Base-by-base conservation (phyloP, 1,284 basidiomycete species). In the Boletus semigastroideus region DNA sequence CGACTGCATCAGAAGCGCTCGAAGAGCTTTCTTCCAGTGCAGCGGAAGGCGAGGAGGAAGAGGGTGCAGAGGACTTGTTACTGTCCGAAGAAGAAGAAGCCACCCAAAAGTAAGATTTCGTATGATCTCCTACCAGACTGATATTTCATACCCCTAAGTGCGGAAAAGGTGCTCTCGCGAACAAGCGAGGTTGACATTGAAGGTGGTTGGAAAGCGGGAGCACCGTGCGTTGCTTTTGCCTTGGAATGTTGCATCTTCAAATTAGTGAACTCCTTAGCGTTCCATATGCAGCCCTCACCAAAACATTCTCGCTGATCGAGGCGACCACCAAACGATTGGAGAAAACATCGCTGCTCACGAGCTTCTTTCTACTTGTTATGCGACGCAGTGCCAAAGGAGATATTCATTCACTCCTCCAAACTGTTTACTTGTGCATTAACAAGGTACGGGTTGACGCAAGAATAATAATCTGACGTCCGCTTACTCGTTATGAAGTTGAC, bases 401-500 rank as follows among this genome's bases (percentile, higher is more conserved):
- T 57, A 74, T 73, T 8, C 75, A 80, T 17, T 84, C 86, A 12
- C 79, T 99, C 27, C 78, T 98, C 13, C 90, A 94, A 64, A 84
- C 88, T 1, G 89, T 99, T 3, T 99, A 99, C 65, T 81, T 99
- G 3, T 99, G 96, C 67, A 98, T 99, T 70, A 99, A 99, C 67
- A 78, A 95, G 55, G 94, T 96, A 67, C 45, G 72, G 22, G 2
- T 38, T 39, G 13, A 20, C 30, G 4, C 28, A 27, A 27, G 2
- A 38, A 42, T 42, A 27, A 22, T 22, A 19, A 34, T 30, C 34
- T 40, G 34, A 11, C 34, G 7, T n/a, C 38, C 9, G 10, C 37
- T 65, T 28, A 58, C 49, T 49, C 51, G 57, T 47, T 54, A 50
- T 42, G 39, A 41, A 97, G 89, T 72, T 99, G 42, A 90, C 93